Evolutionary conservation across 139 green algal species (phyloP), one percentile per base, ranked within the genome.

Genomic region (Haematococcus sp.): DNA sequence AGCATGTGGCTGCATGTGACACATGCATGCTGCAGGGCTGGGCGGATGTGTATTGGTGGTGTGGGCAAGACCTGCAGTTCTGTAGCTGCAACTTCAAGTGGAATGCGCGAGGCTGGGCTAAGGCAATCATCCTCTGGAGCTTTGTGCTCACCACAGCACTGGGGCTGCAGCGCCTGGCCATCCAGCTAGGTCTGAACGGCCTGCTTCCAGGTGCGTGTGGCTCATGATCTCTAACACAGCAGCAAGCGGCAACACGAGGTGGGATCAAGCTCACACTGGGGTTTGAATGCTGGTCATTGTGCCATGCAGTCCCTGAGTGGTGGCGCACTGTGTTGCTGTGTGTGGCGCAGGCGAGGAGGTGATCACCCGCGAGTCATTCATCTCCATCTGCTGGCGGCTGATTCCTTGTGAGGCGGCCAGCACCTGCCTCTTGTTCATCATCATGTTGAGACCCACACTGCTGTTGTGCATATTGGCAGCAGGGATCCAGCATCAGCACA

Each of bases 41-140:
- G 87, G 77, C 61, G 9, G 84, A 90, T 64, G 86, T 95, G 0
- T 97, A 92, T 74, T 97, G 86, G 71, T 95, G 95, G 65, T 97
- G 91, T 70, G 89, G 89, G 0, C 44, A 28, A 11, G 9, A 81
- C 19, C 76, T 91, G 33, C 73, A 86, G 49, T 91, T 89, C 72
- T 97, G 91, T 74, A 93, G 61, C 5, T 91, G 88, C 61, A 65
- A 72, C 58, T 93, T 91, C 60, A 68, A 77, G 0, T 96, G 91
- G 91, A 94, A 94, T 66, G 1, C 69, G 1, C 13, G 40, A 2
- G 90, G 90, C 27, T 94, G 85, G 86, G 15, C 56, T 2, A 94
- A 96, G 70, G 91, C 88, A 0, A 59, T 79, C 2, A 76, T 86
- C 25, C 81, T 94, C 19, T 95, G 88, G 87, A 90, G 84, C 67